A percentile compares a stretch with the other conserved stretches of the same genome.
phyloP scores from a whole-genome alignment of 257 asterid genomes.

The Lycium barbarum region DNA sequence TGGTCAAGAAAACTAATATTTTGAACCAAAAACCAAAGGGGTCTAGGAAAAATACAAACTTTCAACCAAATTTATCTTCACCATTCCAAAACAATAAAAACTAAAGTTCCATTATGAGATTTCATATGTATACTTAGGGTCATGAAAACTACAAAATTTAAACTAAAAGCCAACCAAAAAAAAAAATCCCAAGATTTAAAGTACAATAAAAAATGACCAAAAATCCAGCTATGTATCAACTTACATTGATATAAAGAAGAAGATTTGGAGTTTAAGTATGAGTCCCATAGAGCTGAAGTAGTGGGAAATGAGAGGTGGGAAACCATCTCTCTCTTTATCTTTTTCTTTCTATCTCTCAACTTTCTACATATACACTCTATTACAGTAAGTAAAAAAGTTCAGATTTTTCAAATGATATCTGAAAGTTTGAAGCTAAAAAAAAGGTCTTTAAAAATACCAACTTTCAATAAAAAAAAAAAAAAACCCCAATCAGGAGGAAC shows the following conservation, averaged over 20 bases:
- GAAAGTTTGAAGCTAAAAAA: not conserved
- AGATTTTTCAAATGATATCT: not conserved
- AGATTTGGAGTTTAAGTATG: constrained; percentile 48
- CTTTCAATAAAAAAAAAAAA: not conserved
- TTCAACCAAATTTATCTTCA: not conserved
- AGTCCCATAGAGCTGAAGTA: constrained; percentile 55
- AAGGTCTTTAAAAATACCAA: not conserved
- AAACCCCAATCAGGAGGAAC: not conserved
- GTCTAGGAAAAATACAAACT: not conserved
- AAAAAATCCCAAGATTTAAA: not conserved
- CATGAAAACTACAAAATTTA: not conserved
- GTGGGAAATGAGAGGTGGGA: constrained; percentile 61
- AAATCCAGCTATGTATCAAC: constrained; percentile 29
- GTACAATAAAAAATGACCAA: not conserved
- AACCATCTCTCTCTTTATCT: constrained; percentile 52
- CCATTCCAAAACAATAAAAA: not conserved
- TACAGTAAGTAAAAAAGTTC: not conserved
- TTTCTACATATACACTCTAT: not conserved
- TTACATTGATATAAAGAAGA: constrained; percentile 51
- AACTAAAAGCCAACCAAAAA: not conserved
- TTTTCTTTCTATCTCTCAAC: not conserved
- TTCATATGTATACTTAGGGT: not conserved
- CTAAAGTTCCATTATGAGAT: not conserved
- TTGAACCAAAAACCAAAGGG: not conserved
- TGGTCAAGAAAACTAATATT: not conserved